These are phyloP conservation scores for Candida andamanensis DNA, from an alignment of 805 yeast genomes.

Conservation along the genomic window DNA sequence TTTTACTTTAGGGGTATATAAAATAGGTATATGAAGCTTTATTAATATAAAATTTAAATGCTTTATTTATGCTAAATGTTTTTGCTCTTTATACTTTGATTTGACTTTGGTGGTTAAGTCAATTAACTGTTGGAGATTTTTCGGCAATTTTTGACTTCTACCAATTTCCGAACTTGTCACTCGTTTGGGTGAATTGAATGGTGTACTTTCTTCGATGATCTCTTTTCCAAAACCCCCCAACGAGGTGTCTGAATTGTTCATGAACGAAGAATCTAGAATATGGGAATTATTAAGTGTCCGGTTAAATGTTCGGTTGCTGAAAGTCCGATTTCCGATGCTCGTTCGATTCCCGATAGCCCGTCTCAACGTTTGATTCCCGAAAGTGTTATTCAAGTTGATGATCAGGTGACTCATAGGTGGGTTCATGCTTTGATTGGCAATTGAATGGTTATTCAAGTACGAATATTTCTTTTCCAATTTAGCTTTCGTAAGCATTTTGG, in stretches of 20 bases:
- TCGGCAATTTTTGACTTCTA: slow-evolving; percentile 7
- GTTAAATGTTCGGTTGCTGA: neutral
- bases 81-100: slow-evolving; percentile 7
- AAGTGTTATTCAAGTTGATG: too few species aligned
- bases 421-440: slow-evolving; percentile 4
- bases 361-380: too few species aligned
- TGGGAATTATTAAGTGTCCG: neutral
- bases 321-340: too few species aligned
- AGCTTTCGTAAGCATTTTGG: slow-evolving; percentile 22
- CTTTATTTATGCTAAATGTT: too few species aligned
- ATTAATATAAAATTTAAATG: too few species aligned
- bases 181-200: slow-evolving; percentile 23
- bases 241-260: slow-evolving; percentile 17
- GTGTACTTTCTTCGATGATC: slow-evolving; percentile 35
- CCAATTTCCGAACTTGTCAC: neutral
- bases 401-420: too few species aligned
- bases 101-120: slow-evolving; percentile 11
- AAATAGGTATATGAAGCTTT: too few species aligned
- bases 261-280: slow-evolving; percentile 1
- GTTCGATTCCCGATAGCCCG: too few species aligned
- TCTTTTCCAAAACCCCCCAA: slow-evolving; percentile 33
- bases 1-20: too few species aligned
- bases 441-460: slow-evolving; percentile 28
- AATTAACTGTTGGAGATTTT: slow-evolving; percentile 8
- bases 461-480: slow-evolving; percentile 23